Evolutionary conservation across 2,329 filamentous ascomycete genomes (phyloP), one percentile per base, ranked within the genome.

Genomic region (Fusarium lateritium): DNA sequence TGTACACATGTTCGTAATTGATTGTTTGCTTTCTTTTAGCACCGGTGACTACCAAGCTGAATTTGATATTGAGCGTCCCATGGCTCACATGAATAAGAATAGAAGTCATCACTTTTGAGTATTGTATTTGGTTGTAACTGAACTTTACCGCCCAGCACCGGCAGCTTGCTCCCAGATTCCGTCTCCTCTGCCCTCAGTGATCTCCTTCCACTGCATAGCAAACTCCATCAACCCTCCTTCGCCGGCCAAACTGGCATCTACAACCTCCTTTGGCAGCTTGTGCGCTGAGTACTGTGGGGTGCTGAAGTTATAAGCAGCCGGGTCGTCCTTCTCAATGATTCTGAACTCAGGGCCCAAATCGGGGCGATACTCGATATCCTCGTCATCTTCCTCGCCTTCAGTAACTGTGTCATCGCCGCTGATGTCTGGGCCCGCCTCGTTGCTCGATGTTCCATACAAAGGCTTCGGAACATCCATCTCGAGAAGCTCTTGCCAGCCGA

Each of bases 211-310:
- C 76, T 91, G 87, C 70, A 86, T 85, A 65, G 92, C 89, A 81
- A 96, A 94, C 79, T 97, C 94, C 64, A 91, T 86, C 82, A 98
- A 86, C 0, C 91, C 92, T 5, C 92, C 92, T 56, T 92, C 89
- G 5, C 92, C 92, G 2, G 86, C 86, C 70, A 87, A 74, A 70
- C 88, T 87, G 21, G 89, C 90, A 71, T 91, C 89, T 5, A 98
- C 94, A 3, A 98, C 94, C 73, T 99, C 96, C 78, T 91, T 94
- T 1, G 96, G 96, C 72, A 99, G 82, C 80, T 98, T 99, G 77
- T 98, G 95, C 5, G 96, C 95, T 65, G 94, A 97, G 79, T 97
- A 98, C 75, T 95, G 92, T 2, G 94, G 88, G 6, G 92, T 92
- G 69, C 88, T 90, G 77, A 98, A 97, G 72, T 92, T 92, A 77